Evolutionary conservation across 805 yeast species (phyloP), one percentile per base, ranked within the genome.

Genomic region (Kluyveromyces siamensis): DNA sequence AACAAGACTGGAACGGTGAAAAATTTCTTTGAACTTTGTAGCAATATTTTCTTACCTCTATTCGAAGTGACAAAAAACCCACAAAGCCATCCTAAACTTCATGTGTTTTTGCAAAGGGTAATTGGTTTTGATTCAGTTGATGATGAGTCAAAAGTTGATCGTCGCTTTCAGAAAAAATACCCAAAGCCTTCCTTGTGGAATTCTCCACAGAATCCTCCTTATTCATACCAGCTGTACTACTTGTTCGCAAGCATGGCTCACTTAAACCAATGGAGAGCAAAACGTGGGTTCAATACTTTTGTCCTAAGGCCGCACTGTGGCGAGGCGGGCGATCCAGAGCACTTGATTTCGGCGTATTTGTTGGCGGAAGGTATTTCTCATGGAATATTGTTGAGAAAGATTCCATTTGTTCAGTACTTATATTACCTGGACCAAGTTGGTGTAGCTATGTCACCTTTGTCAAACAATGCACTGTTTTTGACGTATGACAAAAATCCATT

Each of bases 241-340:
- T 63, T 93, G 50, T 91, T 80, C 65, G 84, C 96, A 27, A 90
- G 90, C 67, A 67, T 93, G 66, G 80, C 95, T 2, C 79, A 96
- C 8, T 75, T 93, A 65, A 93, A 93, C 62, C 81, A 83, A 54
- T 84, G 91, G 80, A 79, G 99, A 68, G 70, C 74, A 35, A 74
- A 72, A 50, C 76, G 90, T 50, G 84, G 86, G 0, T 85, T 80
- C 68, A 90, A 86, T 65, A 90, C 97, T 0, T 83, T 93, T 68
- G 95, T 88, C n/a, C 72, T 93, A 58, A 79, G 99, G 60, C 99
- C 99, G 3, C 99, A 93, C 67, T 87, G 96, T 57, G 99, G 99
- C 54, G 99, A 93, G 68, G 99, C 99, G n/a, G 99, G 99, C 51
- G 99, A 93, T 62, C 97, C 98, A 1, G 98, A 93, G 61, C 99